Conservation (phyloP, 148 eudicot genomes). For the Heliamphora exappendiculata region DNA sequence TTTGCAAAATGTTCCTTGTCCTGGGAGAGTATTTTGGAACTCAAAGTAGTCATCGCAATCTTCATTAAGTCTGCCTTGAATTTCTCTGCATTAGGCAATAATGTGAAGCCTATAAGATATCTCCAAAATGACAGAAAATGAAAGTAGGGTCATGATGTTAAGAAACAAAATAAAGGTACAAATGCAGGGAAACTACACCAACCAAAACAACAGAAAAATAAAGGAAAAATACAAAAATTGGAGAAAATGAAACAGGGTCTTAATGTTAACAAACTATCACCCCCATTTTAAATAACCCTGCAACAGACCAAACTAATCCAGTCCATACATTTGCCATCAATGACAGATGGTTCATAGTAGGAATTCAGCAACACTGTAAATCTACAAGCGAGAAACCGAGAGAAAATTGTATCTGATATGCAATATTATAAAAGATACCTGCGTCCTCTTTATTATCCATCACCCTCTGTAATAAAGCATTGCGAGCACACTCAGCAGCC, state of each 20-base stretch:
- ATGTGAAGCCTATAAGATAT: conserved; percentile 6
- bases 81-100: conserved; percentile 54
- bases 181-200: neutral
- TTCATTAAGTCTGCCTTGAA: conserved; percentile 89
- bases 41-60: conserved; percentile 96
- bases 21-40: conserved; percentile 92
- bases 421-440: conserved; percentile 31
- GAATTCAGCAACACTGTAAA: neutral
- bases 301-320: conserved; percentile 1
- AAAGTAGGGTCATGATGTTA: neutral
- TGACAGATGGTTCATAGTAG: neutral
- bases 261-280: neutral
- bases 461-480: conserved; percentile 70
- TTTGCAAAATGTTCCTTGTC: conserved; percentile 95
- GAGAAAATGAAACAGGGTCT: neutral
- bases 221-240: neutral
- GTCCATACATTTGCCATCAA: neutral
- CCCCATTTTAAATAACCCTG: neutral
- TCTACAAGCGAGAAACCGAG: neutral
- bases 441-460: conserved; percentile 78
- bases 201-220: neutral
- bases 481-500: conserved; percentile 96
- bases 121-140: neutral
- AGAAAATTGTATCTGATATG: neutral
- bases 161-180: neutral